Conservation (phyloP, 2,329 filamentous ascomycete species). For the Harringtonia lauricola region DNA sequence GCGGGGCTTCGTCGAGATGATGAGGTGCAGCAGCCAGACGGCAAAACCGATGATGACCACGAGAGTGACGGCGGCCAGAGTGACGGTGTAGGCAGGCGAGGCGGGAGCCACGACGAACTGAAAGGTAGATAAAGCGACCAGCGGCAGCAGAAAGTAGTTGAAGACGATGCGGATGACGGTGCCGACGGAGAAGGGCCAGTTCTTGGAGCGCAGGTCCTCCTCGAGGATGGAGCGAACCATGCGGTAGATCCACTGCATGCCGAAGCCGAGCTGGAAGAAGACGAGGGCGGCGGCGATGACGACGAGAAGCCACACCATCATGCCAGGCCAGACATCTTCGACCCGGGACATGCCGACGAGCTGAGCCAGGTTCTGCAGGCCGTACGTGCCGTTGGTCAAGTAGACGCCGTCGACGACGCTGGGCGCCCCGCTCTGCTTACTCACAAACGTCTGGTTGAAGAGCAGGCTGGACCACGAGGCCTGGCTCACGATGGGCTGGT, state of each 20-base stretch:
- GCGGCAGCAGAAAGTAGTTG: constrained; percentile 83
- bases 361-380: constrained; percentile 68
- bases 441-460: constrained; percentile 87
- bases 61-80: constrained; percentile 64
- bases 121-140: constrained; percentile 79
- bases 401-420: constrained; percentile 81
- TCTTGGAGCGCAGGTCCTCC: constrained; percentile 84
- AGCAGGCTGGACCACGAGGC: constrained; percentile 81
- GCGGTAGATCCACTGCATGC: constrained; percentile 65
- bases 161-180: constrained; percentile 78
- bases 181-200: constrained; percentile 74
- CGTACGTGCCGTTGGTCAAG: constrained; percentile 63
- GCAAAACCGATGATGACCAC: constrained; percentile 62
- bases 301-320: constrained; percentile 81
- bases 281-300: constrained; percentile 59
- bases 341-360: constrained; percentile 67
- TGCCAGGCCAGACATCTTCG: constrained; percentile 83
- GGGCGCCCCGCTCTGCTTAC: constrained; percentile 50
- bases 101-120: constrained; percentile 67
- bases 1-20: constrained; percentile 69
- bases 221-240: constrained; percentile 60
- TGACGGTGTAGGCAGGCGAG: constrained; percentile 62
- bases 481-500: constrained; percentile 82
- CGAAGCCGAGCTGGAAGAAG: constrained; percentile 67
- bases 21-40: constrained; percentile 69